Evolutionary conservation across 805 yeast species (phyloP).

Genomic region (Candida succiphila): DNA sequence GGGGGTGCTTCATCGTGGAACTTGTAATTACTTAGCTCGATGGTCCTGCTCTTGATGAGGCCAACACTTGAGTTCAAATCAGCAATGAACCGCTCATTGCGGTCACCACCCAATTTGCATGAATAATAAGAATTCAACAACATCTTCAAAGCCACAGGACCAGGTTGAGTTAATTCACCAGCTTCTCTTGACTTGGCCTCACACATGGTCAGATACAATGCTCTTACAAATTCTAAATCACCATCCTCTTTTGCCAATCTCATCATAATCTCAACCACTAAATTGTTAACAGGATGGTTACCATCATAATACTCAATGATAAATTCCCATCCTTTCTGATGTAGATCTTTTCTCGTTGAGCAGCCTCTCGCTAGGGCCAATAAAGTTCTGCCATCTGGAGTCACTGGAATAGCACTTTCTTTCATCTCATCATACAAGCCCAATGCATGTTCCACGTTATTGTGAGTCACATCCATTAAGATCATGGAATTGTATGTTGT

Average conservation of each 20-base stretch:
- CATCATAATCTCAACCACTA: conserved; percentile 59
- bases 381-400: conserved; percentile 34
- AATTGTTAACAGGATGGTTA: conserved; percentile 23
- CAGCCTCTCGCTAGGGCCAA: conserved; percentile 63
- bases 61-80: conserved; percentile 29
- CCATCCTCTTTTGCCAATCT: conserved; percentile 73
- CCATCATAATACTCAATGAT: conserved; percentile 51
- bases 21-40: conserved; percentile 19
- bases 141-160: conserved; percentile 19
- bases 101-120: conserved; percentile 19
- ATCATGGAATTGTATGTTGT: conserved; percentile 66
- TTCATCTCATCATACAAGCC: conserved; percentile 69
- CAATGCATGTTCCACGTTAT: conserved; percentile 63
- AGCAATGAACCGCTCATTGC: conserved; percentile 18
- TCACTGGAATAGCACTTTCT: conserved; percentile 21
- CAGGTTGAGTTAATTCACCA: conserved; percentile 10
- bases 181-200: conserved; percentile 13
- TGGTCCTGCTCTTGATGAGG: conserved; percentile 27
- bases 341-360: conserved; percentile 36
- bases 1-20: conserved; percentile 49
- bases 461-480: conserved; percentile 48
- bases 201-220: conserved; percentile 34
- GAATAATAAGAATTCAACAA: conserved; percentile 39
- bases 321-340: conserved; percentile 66
- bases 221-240: conserved; percentile 63